phyloP scores from a whole-genome alignment of 371 early-diverging fungal species.

The Thermomucor indicae-seudaticae region DNA sequence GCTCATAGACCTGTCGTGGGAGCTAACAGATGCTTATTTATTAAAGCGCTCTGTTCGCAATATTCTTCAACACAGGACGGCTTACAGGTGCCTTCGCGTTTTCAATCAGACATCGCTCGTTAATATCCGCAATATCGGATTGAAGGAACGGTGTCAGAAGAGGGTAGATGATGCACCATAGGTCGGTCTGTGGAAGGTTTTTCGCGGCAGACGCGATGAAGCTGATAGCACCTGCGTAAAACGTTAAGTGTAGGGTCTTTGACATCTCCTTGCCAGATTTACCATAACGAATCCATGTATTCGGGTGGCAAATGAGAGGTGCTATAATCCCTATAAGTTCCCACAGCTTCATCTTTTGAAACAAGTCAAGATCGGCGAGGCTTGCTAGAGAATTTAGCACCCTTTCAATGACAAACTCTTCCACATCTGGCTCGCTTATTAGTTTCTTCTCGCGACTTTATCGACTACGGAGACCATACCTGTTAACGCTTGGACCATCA shows the following conservation, averaged over 20 bases:
- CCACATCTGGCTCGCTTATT: no score
- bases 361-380: slow-evolving; percentile 79
- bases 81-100: slow-evolving; percentile 69
- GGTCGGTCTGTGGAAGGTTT: slow-evolving; percentile 66
- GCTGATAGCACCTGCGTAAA: slow-evolving; percentile 58
- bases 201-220: slow-evolving; percentile 69
- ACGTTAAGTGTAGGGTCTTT: background rate
- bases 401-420: slow-evolving; percentile 88
- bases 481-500: slow-evolving; percentile 87
- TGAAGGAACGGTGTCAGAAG: slow-evolving; percentile 67
- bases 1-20: slow-evolving; percentile 55
- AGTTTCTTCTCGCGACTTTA: no score
- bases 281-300: slow-evolving; percentile 77
- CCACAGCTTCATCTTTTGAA: slow-evolving; percentile 77
- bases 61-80: background rate
- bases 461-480: no score
- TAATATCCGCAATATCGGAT: slow-evolving; percentile 65
- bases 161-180: slow-evolving; percentile 79
- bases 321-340: slow-evolving; percentile 65
- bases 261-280: background rate
- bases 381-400: slow-evolving; percentile 80
- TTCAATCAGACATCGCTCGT: slow-evolving; percentile 53
- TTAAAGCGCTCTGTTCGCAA: background rate
- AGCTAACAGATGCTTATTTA: slow-evolving; percentile 17
- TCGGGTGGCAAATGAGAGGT: slow-evolving; percentile 82